A percentile compares a stretch with the other conserved stretches of the same genome.
phyloP scores from a whole-genome alignment of 768 basidiomycete genomes.

The Auricularia sp. region DNA sequence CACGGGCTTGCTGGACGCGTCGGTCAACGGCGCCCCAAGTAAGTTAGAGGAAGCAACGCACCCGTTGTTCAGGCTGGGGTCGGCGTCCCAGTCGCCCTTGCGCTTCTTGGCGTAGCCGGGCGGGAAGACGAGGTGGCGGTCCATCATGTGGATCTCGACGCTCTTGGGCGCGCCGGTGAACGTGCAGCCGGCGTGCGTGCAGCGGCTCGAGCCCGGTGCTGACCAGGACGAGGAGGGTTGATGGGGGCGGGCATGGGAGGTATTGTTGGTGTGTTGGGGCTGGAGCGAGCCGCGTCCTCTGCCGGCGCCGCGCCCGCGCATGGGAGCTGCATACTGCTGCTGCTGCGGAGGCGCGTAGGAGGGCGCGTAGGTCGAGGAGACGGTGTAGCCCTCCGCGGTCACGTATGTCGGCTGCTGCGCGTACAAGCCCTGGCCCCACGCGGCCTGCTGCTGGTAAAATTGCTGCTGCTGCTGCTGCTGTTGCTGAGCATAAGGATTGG shows the following conservation, averaged over 20 bases:
- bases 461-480: constrained; percentile 54
- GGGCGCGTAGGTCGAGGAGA: constrained; percentile 29
- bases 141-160: constrained; percentile 79
- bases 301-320: not conserved
- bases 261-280: constrained; percentile 5
- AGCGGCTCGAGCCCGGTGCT: constrained; percentile 42
- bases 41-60: constrained; percentile 20
- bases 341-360: not conserved
- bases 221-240: constrained; percentile 44
- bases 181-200: constrained; percentile 50
- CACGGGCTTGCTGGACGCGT: constrained; percentile 45
- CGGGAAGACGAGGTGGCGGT: constrained; percentile 78
- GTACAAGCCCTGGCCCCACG: constrained; percentile 7
- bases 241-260: constrained; percentile 7
- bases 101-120: constrained; percentile 50
- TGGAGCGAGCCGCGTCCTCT: not conserved
- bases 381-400: constrained; percentile 26
- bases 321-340: not conserved
- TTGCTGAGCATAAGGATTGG: constrained; percentile 29
- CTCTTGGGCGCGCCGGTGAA: constrained; percentile 62
- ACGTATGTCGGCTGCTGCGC: constrained; percentile 14
- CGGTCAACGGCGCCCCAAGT: constrained; percentile 1
- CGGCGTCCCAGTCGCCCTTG: constrained; percentile 66
- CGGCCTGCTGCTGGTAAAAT: constrained; percentile 34
- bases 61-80: constrained; percentile 67